Conservation (phyloP, 1,284 basidiomycete genomes). For the Thecaphora thlaspeos region DNA sequence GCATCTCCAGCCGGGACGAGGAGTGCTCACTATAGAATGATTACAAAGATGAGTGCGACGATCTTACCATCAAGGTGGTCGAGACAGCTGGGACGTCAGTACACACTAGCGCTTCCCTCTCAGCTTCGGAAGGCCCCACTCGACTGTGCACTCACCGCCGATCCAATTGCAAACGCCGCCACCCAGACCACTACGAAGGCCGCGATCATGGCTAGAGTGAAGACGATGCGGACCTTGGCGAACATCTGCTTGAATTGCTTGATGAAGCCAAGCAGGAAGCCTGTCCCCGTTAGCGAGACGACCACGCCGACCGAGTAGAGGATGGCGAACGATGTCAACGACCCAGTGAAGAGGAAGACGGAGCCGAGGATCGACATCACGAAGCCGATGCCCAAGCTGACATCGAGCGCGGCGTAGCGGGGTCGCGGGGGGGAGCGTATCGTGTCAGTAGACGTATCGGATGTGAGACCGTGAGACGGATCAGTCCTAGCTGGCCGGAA, state of each 20-base stretch:
- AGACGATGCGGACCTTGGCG: constrained; percentile 82
- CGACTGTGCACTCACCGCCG: constrained; percentile 15
- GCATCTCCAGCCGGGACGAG: not conserved
- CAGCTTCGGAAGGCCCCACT: not conserved
- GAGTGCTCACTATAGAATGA: constrained; percentile 43
- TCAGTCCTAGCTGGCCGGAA: too few species aligned
- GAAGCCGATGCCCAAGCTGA: constrained; percentile 64
- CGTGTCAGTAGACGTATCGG: too few species aligned
- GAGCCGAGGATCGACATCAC: constrained; percentile 74
- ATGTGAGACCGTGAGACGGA: too few species aligned
- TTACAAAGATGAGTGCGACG: constrained; percentile 44
- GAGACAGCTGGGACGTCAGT: not conserved
- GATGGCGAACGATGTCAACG: constrained; percentile 74
- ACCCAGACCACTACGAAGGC: constrained; percentile 51
- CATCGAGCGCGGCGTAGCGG: constrained; percentile 5
- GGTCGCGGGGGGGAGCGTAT: too few species aligned
- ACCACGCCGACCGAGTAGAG: constrained; percentile 81
- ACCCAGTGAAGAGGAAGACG: constrained; percentile 73
- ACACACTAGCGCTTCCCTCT: not conserved
- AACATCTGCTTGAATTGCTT: constrained; percentile 71
- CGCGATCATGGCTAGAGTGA: constrained; percentile 74
- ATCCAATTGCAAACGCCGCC: constrained; percentile 42
- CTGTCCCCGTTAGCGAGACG: constrained; percentile 71
- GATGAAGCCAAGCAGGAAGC: constrained; percentile 44
- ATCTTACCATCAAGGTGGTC: not conserved